Evolutionary conservation across 495 filamentous ascomycete species (phyloP).

Genomic region (Hypoxylon fragiforme): DNA sequence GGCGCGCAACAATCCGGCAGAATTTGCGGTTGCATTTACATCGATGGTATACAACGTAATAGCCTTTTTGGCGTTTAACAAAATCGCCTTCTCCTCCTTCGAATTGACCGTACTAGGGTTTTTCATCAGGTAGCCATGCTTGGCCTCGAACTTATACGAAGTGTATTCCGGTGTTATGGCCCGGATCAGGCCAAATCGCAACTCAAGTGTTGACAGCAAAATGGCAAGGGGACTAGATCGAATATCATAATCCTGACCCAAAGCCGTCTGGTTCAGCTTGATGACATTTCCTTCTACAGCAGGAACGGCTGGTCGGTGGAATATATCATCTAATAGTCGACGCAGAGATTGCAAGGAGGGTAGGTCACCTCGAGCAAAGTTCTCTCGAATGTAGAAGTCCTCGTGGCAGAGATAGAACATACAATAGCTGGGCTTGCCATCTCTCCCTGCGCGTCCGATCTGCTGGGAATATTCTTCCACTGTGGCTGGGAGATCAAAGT

Average conservation of each 20-base stretch:
- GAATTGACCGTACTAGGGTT: constrained; percentile 39
- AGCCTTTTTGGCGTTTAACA: constrained; percentile 31
- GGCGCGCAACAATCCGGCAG: constrained; percentile 33
- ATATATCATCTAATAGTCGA: constrained; percentile 51
- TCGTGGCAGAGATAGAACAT: constrained; percentile 56
- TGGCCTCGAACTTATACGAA: constrained; percentile 51
- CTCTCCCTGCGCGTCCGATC: constrained; percentile 61
- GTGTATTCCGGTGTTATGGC: constrained; percentile 60
- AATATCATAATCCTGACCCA: constrained; percentile 51
- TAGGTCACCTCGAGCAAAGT: constrained; percentile 59
- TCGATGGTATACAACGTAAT: constrained; percentile 48
- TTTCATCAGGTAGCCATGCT: constrained; percentile 25
- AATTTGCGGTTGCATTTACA: constrained; percentile 39
- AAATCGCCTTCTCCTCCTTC: constrained; percentile 43
- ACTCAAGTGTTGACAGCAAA: constrained; percentile 57
- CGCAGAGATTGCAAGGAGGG: constrained; percentile 53
- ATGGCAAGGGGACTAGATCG: constrained; percentile 45
- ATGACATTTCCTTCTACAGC: constrained; percentile 47
- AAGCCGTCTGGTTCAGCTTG: constrained; percentile 44
- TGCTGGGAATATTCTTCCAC: constrained; percentile 64
- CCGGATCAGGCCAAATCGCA: constrained; percentile 57
- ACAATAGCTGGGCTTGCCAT: constrained; percentile 55
- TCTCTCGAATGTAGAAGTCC: constrained; percentile 56
- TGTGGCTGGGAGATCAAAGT: constrained; percentile 57
- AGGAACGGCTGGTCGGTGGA: constrained; percentile 29